phyloP scores from a whole-genome alignment of 345 rosid genomes.

The Corymbia maculata region DNA sequence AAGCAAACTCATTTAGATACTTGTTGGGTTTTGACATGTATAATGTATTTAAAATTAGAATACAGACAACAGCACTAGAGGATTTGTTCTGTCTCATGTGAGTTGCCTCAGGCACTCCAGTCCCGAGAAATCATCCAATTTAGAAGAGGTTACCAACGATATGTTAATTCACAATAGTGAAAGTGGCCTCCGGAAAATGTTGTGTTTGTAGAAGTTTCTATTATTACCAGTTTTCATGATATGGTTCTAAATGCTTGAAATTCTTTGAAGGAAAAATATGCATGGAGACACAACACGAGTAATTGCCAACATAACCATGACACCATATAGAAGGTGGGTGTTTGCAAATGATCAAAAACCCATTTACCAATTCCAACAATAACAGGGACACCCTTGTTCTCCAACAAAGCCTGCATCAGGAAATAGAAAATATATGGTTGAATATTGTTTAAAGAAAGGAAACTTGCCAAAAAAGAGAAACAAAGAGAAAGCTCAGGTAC shows the following conservation, averaged over 20 bases:
- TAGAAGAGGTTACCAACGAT: background rate
- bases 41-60: background rate
- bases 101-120: background rate
- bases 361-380: slow-evolving; percentile 92
- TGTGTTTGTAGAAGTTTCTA: background rate
- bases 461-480: background rate
- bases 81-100: background rate
- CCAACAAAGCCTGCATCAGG: slow-evolving; percentile 80
- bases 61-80: background rate
- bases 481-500: background rate
- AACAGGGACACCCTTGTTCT: slow-evolving; percentile 78
- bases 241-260: background rate
- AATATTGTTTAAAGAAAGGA: background rate
- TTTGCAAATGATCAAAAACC: background rate
- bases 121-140: background rate
- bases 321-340: background rate
- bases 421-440: background rate
- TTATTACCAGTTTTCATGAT: background rate
- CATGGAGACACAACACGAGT: background rate
- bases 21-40: background rate
- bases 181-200: background rate
- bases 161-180: background rate
- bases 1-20: background rate
- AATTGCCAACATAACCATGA: background rate
- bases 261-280: background rate